Base-by-base conservation (phyloP, 352 stramenopile genomes). In the Phytophthora ohioensis region DNA sequence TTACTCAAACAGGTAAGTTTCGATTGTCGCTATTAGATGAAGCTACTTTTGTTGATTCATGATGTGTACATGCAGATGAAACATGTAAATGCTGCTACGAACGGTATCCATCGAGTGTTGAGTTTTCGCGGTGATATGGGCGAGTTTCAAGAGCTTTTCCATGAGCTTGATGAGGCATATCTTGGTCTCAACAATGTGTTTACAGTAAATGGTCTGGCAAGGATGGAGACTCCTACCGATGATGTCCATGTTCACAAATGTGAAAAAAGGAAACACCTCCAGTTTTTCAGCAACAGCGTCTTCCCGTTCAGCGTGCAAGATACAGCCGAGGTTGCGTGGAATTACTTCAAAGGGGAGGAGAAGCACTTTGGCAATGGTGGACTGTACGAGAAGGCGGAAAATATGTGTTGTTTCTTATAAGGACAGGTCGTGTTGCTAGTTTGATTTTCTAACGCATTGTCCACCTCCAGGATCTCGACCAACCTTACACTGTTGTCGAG, bases 401-500 rank as follows among this genome's bases (percentile, higher is more conserved):
- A 64, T 35, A 52, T 69, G 45, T n/a, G 52, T 6, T 62, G 3
- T n/a, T 36, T 6, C 36, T 52, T 15, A 31, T 27, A 27, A 27
- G 21, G 21, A 27, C 21, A 27, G 21, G 21, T 27, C 21, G 21
- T 27, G 21, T 27, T 27, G 21, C 21, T 27, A 1, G 21, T 27
- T 27, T 27, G 21, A 27, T 27, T 52, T 34, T 2, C 3, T 59
- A 3, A n/a, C 30, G 21, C 21, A 27, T 27, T 27, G 21, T 27
- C 21, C 21, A 27, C 21, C 21, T 27, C 21, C 39, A 68, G 65
- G 61, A 62, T 13, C 41, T 62, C 10, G 57, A 75, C n/a, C 66
- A 71, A 0, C 68, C 79, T 41, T 76, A 82, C 39, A 85, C 68
- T 13, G 77, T 82, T 35, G 36, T 85, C 35, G 78, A 85, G 51